phyloP scores from a whole-genome alignment of 2,329 filamentous ascomycete genomes.

The Fusarium citri region DNA sequence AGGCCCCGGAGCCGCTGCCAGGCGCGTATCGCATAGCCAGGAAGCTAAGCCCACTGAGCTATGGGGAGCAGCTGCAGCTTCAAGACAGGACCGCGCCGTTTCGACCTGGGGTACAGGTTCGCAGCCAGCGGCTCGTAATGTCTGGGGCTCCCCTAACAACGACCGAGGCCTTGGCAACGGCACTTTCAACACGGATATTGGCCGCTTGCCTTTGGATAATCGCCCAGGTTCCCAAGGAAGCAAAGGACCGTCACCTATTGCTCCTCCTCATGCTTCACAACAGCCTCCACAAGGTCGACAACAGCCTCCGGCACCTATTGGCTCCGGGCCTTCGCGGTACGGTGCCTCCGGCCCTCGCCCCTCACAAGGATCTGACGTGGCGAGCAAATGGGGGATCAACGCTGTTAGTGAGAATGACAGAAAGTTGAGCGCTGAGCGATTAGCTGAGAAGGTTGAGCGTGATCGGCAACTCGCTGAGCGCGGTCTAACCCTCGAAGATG shows the following conservation, averaged over 20 bases:
- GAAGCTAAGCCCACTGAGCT: constrained; percentile 50
- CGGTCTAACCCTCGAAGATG: constrained; percentile 57
- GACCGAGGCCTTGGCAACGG: constrained; percentile 81
- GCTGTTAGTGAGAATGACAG: constrained; percentile 62
- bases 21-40: constrained; percentile 51
- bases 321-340: constrained; percentile 49
- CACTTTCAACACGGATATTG: constrained; percentile 75
- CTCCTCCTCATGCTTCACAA: constrained; percentile 49
- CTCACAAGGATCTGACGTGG: constrained; percentile 48
- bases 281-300: constrained; percentile 44
- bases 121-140: constrained; percentile 66
- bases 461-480: constrained; percentile 59
- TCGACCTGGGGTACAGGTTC: constrained; percentile 61
- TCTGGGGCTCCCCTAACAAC: constrained; percentile 80
- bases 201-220: constrained; percentile 56
- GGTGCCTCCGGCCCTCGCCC: constrained; percentile 47
- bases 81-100: constrained; percentile 60
- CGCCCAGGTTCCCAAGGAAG: constrained; percentile 49
- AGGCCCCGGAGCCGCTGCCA: constrained; percentile 28
- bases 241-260: constrained; percentile 60
- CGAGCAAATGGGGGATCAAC: constrained; percentile 56
- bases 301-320: constrained; percentile 50
- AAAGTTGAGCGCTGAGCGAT: constrained; percentile 54
- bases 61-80: constrained; percentile 53
- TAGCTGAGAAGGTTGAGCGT: constrained; percentile 55